These are phyloP conservation scores for Phalaenopsis hybrid DNA, from an alignment of 116 monocot species.

Conservation along the genomic window DNA sequence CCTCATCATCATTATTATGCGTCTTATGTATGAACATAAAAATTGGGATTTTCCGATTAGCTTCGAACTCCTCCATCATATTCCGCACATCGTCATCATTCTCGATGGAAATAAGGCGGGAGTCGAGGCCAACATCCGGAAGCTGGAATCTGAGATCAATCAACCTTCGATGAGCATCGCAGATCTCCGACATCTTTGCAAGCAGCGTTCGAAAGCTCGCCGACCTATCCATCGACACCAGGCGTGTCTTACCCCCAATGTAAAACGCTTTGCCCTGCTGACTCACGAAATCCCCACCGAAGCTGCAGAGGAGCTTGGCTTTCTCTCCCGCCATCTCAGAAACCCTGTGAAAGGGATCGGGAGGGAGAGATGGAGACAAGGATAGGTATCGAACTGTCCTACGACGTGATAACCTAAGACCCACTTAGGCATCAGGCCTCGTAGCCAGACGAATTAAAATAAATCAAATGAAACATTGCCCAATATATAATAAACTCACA, in stretches of 20 bases:
- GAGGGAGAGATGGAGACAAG: too few relatives aligned
- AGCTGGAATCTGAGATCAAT: constrained; percentile 39
- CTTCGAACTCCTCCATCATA: constrained; percentile 56
- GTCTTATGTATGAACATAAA: constrained; percentile 32
- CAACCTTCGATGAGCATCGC: constrained; percentile 22
- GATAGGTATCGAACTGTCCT: too few relatives aligned
- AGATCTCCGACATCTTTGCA: constrained; percentile 46
- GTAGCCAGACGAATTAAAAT: too few relatives aligned
- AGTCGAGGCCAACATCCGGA: constrained; percentile 27
- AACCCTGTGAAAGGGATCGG: neutral
- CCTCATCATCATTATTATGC: constrained; percentile 1
- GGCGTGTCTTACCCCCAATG: constrained; percentile 40
- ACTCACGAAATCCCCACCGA: constrained; percentile 39
- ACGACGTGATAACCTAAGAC: too few relatives aligned
- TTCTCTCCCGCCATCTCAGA: constrained; percentile 22
- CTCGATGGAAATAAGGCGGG: constrained; percentile 37
- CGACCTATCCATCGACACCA: constrained; percentile 40
- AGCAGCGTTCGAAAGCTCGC: constrained; percentile 37
- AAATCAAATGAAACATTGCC: too few relatives aligned
- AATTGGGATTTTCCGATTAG: constrained; percentile 29
- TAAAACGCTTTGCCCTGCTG: constrained; percentile 29
- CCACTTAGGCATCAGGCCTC: too few relatives aligned
- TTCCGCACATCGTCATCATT: constrained; percentile 35
- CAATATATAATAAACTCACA: too few relatives aligned
- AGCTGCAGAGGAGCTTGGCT: constrained; percentile 52